phyloP scores from a whole-genome alignment of 169 alveolate genomes.

The Cryptosporidium tyzzeri region DNA sequence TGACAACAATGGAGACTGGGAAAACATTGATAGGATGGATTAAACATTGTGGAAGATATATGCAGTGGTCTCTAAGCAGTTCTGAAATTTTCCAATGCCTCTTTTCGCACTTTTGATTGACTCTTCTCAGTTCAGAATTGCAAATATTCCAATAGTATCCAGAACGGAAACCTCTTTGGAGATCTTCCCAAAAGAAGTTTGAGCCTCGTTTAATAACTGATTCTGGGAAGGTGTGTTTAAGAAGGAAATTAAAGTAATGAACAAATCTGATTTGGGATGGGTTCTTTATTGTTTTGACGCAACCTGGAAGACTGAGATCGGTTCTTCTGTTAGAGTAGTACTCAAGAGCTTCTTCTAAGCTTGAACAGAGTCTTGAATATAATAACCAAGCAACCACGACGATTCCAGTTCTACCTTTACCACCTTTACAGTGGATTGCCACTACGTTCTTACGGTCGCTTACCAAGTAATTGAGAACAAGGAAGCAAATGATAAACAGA shows the following conservation, averaged over 20 bases:
- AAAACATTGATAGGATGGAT: neutral
- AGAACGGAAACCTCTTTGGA: constrained; percentile 62
- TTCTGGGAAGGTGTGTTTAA: constrained; percentile 40
- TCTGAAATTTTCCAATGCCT: constrained; percentile 53
- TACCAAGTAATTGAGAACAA: constrained; percentile 81
- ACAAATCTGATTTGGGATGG: constrained; percentile 73
- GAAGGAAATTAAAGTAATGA: constrained; percentile 46
- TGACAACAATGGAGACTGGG: constrained; percentile 31
- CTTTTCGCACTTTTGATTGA: constrained; percentile 46
- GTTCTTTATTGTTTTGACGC: constrained; percentile 59
- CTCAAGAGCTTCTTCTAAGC: constrained; percentile 79
- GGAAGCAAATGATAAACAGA: constrained; percentile 84
- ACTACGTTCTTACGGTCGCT: constrained; percentile 82
- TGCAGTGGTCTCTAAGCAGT: constrained; percentile 17
- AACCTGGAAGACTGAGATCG: constrained; percentile 52
- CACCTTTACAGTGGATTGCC: constrained; percentile 93
- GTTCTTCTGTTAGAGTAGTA: constrained; percentile 81
- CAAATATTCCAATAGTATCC: constrained; percentile 58
- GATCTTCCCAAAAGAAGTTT: constrained; percentile 63
- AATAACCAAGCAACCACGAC: constrained; percentile 87
- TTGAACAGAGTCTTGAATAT: constrained; percentile 77
- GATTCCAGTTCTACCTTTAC: constrained; percentile 94
- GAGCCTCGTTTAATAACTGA: constrained; percentile 22
- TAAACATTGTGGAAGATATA: constrained; percentile 47
- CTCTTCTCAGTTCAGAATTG: constrained; percentile 30